Evolutionary conservation across 768 basidiomycete species (phyloP).

Genomic region (Termitomyces sp.): DNA sequence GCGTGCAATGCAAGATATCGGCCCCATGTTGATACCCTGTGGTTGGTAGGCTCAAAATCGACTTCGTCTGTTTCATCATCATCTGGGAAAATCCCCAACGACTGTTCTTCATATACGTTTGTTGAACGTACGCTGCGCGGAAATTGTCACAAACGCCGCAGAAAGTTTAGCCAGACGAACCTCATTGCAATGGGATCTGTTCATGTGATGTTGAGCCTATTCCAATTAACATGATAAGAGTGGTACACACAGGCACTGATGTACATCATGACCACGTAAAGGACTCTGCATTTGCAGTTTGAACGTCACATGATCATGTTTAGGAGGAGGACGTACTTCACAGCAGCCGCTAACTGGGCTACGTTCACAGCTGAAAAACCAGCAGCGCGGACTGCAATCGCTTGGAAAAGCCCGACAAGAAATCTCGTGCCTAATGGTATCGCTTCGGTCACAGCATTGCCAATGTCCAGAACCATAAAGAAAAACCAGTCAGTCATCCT

Average conservation of each 20-base stretch:
- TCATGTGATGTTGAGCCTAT: not conserved
- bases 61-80: conserved; percentile 47
- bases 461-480: conserved; percentile 86
- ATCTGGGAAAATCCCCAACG: conserved; percentile 70
- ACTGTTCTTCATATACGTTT: conserved; percentile 91
- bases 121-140: conserved; percentile 75
- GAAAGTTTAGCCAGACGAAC: conserved; percentile 26
- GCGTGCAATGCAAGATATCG: conserved; percentile 79
- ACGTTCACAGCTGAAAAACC: conserved; percentile 81
- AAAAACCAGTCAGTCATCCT: conserved; percentile 85
- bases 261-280: conserved; percentile 95
- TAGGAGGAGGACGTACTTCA: conserved; percentile 53
- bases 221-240: not conserved
- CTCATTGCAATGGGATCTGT: conserved; percentile 80
- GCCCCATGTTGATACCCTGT: conserved; percentile 64
- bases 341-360: conserved; percentile 76
- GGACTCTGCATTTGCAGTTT: conserved; percentile 44
- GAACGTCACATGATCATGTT: not conserved
- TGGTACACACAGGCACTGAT: conserved; percentile 66
- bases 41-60: conserved; percentile 37
- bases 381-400: conserved; percentile 75
- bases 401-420: conserved; percentile 74
- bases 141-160: not conserved
- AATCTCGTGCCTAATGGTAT: conserved; percentile 73
- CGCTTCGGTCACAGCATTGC: conserved; percentile 58